phyloP scores from a whole-genome alignment of 1,139 yeast species.

The Debaryomyces udenii region DNA sequence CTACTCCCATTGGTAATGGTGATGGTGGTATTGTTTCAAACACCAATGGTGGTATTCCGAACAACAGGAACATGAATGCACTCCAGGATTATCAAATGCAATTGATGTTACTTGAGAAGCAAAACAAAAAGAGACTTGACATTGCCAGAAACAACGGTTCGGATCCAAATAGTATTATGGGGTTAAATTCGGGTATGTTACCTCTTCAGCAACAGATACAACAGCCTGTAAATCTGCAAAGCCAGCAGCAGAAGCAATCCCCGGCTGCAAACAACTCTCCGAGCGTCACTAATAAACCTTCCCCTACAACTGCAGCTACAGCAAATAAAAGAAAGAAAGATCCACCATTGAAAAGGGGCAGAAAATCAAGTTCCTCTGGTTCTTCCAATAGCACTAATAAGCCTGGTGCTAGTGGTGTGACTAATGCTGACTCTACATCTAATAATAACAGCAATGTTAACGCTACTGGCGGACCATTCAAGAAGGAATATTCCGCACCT shows the following conservation, averaged over 20 bases:
- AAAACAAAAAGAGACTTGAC: slow-evolving; percentile 64
- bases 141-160: slow-evolving; percentile 46
- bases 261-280: slow-evolving; percentile 38
- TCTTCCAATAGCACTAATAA: slow-evolving; percentile 13
- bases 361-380: slow-evolving; percentile 35
- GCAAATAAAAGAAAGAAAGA: slow-evolving; percentile 32
- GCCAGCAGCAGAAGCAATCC: slow-evolving; percentile 24
- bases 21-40: slow-evolving; percentile 4
- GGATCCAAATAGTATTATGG: slow-evolving; percentile 20
- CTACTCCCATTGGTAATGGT: slow-evolving; percentile 11
- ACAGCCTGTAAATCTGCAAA: slow-evolving; percentile 14
- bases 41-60: slow-evolving; percentile 9
- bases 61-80: slow-evolving; percentile 41
- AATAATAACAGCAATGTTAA: slow-evolving; percentile 18
- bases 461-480: slow-evolving; percentile 16
- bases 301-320: slow-evolving; percentile 29
- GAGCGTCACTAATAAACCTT: slow-evolving; percentile 36
- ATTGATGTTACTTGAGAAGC: slow-evolving; percentile 69
- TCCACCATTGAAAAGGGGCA: slow-evolving; percentile 33
- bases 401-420: not conserved
- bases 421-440: slow-evolving; percentile 12
- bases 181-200: slow-evolving; percentile 26
- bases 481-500: slow-evolving; percentile 45
- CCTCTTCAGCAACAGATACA: slow-evolving; percentile 21
- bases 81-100: slow-evolving; percentile 79